Evolutionary conservation across 768 basidiomycete genomes (phyloP), one percentile per base, ranked within the genome.

Genomic region (Inosperma sp.): DNA sequence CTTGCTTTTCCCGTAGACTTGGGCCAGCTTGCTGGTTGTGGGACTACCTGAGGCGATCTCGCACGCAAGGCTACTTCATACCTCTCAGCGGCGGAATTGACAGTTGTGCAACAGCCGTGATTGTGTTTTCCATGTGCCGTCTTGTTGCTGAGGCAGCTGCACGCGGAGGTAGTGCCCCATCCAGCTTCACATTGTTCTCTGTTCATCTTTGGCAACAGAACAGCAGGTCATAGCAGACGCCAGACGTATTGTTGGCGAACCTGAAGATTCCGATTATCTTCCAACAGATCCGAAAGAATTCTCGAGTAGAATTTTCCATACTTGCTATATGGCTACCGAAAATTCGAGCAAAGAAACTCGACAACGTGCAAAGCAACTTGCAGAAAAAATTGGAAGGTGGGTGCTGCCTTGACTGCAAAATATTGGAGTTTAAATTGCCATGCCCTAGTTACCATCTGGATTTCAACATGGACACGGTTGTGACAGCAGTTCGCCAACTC

Each of bases 1-100:
- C 43, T 5, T 16, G 9, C 0, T 30, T 13, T 21, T 48, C 14
- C 3, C 5, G 4, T 47, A 97, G 95, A 2, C 73, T 98, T 2
- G 96, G 96, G 4, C 96, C 96, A 6, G 96, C 95, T 13, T 98
- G 96, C 63, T 99, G 96, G 96, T 75, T 99, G n/a, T 99, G 96
- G 96, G 96, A 99, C 65, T 99, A 98, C 62, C 81, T 99, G 25
- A 80, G 96, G 30, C 83, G 96, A 36, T 98, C 95, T 5, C 77
- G 90, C 7, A 92, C 87, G 0, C 89, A 93, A 56, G 96, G 96
- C 3, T 98, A 94, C 70, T 98, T 98, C 61, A 70, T 98, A 17
- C 95, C 96, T 1, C 76, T 99, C 12, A 93, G 91, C 50, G 95
- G 96, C 7, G 96, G 96, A 13, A 92, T 99, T 49, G 96, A 99